phyloP scores from a whole-genome alignment of 257 asterid genomes.

The Scutellaria barbata region DNA sequence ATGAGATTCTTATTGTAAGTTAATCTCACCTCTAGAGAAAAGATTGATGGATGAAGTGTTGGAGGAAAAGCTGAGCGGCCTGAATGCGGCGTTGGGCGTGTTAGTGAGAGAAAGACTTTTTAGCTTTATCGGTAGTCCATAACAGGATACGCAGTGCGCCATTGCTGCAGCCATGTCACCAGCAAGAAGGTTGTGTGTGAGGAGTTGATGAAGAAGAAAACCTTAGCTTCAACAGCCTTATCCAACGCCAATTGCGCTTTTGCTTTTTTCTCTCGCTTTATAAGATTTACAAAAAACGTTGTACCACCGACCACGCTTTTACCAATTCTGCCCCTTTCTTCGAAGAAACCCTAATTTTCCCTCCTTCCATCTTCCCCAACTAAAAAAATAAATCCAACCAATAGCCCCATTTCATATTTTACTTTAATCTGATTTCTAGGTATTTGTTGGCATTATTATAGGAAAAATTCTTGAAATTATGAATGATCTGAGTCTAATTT shows the following conservation, averaged over 20 bases:
- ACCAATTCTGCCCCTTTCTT: neutral
- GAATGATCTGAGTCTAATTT: too few relatives aligned
- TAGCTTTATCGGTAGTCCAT: conserved; percentile 52
- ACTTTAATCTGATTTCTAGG: too few relatives aligned
- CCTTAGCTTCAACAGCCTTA: conserved; percentile 36
- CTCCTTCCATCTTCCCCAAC: too few relatives aligned
- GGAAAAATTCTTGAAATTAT: too few relatives aligned
- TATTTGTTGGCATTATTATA: too few relatives aligned
- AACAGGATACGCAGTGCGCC: conserved; percentile 67
- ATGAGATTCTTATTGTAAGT: neutral
- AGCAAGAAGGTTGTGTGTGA: conserved; percentile 16
- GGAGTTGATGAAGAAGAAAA: conserved; percentile 15
- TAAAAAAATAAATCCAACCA: too few relatives aligned
- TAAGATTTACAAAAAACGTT: neutral
- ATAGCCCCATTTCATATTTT: too few relatives aligned
- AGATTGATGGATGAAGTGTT: conserved; percentile 53
- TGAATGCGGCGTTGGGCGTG: conserved; percentile 44
- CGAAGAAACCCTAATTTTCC: too few relatives aligned
- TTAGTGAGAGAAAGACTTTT: conserved; percentile 52
- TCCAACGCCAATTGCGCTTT: neutral
- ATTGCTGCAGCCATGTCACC: conserved; percentile 52
- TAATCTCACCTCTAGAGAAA: conserved; percentile 63
- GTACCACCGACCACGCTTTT: neutral
- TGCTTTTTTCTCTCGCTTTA: neutral
- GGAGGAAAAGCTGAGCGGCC: conserved; percentile 77